Evolutionary conservation across 164 flowering plant genomes (phyloP).

Genomic region (Annona cherimola): DNA sequence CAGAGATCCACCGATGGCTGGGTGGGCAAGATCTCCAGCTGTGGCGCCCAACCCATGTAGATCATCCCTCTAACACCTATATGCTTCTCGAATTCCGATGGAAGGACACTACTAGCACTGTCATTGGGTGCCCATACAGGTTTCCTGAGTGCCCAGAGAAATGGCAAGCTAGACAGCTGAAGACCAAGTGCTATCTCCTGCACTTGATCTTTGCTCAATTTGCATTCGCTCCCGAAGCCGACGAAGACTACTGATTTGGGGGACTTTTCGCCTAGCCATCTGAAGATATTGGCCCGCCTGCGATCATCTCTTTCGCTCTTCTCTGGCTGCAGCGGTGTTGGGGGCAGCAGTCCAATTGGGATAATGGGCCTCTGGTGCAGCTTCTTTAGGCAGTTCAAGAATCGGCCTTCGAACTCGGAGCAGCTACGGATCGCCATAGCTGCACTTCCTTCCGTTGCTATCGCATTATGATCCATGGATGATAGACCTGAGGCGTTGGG

Average conservation of each 20-base stretch:
- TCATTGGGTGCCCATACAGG: conserved; percentile 12
- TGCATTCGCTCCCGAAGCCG: conserved; percentile 52
- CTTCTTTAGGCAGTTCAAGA: conserved; percentile 28
- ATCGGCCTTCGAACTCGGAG: conserved; percentile 49
- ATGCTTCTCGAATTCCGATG: conserved; percentile 30
- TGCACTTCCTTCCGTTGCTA: conserved; percentile 24
- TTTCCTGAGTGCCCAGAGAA: conserved; percentile 43
- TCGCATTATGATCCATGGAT: conserved; percentile 24
- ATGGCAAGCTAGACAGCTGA: conserved; percentile 45
- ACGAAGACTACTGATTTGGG: conserved; percentile 40
- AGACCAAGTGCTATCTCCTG: conserved; percentile 50
- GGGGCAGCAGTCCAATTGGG: conserved; percentile 50
- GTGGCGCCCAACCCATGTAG: conserved; percentile 49
- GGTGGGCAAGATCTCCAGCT: conserved; percentile 43
- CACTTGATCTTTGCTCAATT: conserved; percentile 25
- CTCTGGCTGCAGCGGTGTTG: conserved; percentile 5
- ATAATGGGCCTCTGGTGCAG: conserved; percentile 40
- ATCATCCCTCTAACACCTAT: conserved; percentile 34
- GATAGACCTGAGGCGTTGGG: conserved; percentile 24
- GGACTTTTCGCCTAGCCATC: conserved; percentile 38
- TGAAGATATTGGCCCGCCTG: conserved; percentile 24
- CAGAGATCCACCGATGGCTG: conserved; percentile 45
- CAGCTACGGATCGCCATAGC: conserved; percentile 38
- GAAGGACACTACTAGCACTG: conserved; percentile 17
- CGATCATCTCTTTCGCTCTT: neutral